Evolutionary conservation across 495 filamentous ascomycete genomes (phyloP), one percentile per base, ranked within the genome.

Genomic region (Neurospora sp.): DNA sequence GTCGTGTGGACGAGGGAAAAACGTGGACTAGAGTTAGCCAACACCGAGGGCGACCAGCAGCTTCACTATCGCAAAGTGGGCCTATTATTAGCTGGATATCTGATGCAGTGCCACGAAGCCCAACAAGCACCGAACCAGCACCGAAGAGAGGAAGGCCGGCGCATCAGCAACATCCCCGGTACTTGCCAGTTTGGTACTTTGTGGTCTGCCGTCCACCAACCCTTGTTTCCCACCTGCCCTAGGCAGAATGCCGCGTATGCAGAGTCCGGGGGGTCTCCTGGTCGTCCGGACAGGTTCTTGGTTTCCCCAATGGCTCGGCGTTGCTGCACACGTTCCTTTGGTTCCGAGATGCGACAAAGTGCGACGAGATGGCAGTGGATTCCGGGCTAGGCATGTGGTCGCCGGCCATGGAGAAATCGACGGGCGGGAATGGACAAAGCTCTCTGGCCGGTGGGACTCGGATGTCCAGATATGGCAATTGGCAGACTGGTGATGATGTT

Each of bases 61-160:
- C 46, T 48, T 77, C 39, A 72, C 75, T 78, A 77, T 74, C 73
- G 54, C 70, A 41, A 71, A 71, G 71, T 44, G 54, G 48, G 71
- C 77, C 79, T 76, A 79, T 78, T 73, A 78, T 79, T 79, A 79
- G 79, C 76, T 76, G 70, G 44, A 69, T 75, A 73, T 76, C 72
- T 73, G 78, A 78, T 72, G 78, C 76, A 78, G 78, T 80, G 79
- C 79, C 79, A 80, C 79, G 79, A 77, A 76, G 75, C 20, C 74
- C 72, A 72, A 70, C 76, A 76, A 72, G 66, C 72, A 69, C 54
- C 54, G 54, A 66, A 66, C 54, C 54, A 66, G 27, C 27, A 35
- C 54, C 27, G 54, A 66, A 66, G 14, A 66, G 54, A 66, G 54
- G 27, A 66, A 66, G 54, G 54, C 31, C 48, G 48, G 23, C 48